These are phyloP conservation scores for Pleurotus sapidus DNA, from an alignment of 768 basidiomycete species.

Conservation along the genomic window DNA sequence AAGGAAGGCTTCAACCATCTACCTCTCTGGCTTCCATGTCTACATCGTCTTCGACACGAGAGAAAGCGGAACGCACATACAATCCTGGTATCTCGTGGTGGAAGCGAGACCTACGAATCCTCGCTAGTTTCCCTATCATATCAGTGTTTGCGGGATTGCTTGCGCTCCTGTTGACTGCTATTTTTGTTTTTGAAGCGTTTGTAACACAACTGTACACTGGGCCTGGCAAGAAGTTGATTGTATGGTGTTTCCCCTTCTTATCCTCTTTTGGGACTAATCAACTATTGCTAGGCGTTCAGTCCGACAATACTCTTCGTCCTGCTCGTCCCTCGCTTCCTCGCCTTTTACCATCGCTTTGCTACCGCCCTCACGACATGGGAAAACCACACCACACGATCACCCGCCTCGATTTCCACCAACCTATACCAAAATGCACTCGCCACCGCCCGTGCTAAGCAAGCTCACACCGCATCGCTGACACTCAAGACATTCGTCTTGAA, in stretches of 20 bases:
- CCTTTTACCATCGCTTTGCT: conserved; percentile 68
- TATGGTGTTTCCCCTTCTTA: conserved; percentile 34
- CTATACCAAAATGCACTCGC: conserved; percentile 1
- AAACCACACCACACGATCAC: conserved; percentile 79
- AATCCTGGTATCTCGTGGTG: conserved; percentile 64
- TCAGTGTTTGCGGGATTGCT: conserved; percentile 69
- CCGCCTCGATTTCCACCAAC: background rate
- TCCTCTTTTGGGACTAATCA: background rate
- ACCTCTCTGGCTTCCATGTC: background rate
- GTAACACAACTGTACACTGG: conserved; percentile 87
- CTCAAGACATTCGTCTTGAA: conserved; percentile 89
- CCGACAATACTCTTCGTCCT: conserved; percentile 84
- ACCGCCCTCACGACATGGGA: conserved; percentile 81
- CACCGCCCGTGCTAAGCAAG: conserved; percentile 15
- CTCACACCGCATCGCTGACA: conserved; percentile 76
- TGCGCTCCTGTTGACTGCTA: conserved; percentile 67
- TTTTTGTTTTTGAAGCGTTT: conserved; percentile 90
- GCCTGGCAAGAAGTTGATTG: conserved; percentile 74
- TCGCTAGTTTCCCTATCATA: conserved; percentile 72
- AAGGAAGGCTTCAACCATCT: conserved; percentile 64
- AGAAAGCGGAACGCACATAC: conserved; percentile 65
- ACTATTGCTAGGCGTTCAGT: conserved; percentile 53
- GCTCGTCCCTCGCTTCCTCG: conserved; percentile 78
- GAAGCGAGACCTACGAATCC: conserved; percentile 63
- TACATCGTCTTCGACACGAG: conserved; percentile 19